phyloP scores from a whole-genome alignment of 345 rosid genomes.

The Brassica carinata region DNA sequence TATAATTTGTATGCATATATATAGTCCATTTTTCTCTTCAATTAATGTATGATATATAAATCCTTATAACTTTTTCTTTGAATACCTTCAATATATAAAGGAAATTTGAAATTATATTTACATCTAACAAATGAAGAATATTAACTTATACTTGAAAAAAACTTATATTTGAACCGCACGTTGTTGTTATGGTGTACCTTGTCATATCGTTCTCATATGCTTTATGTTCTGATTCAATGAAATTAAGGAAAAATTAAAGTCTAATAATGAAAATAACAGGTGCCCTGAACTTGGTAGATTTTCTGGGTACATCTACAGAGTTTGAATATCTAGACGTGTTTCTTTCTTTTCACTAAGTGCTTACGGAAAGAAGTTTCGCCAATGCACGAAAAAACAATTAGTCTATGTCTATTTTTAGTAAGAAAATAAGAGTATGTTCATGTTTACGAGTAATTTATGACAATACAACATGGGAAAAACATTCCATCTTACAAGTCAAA shows the following conservation, averaged over 20 bases:
- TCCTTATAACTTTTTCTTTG: background rate
- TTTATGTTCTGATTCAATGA: slow-evolving; percentile 9
- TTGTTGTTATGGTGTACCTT: slow-evolving; percentile 17
- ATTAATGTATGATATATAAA: background rate
- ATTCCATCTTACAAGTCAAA: slow-evolving; percentile 19
- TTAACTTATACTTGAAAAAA: background rate
- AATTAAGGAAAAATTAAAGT: slow-evolving; percentile 8
- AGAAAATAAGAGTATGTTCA: background rate
- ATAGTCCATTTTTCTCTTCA: background rate
- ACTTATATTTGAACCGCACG: slow-evolving; percentile 3
- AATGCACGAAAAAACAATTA: slow-evolving; percentile 30
- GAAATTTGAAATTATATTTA: background rate
- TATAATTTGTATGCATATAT: background rate
- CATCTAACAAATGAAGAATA: background rate
- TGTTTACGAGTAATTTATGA: slow-evolving; percentile 12
- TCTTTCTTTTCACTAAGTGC: slow-evolving; percentile 30
- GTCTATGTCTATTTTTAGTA: slow-evolving; percentile 11
- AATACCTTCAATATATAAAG: background rate
- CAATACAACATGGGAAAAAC: slow-evolving; percentile 10
- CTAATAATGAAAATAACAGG: slow-evolving; percentile 42
- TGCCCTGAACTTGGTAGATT: slow-evolving; percentile 26
- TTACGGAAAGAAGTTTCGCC: slow-evolving; percentile 27
- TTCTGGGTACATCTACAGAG: background rate
- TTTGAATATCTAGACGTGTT: slow-evolving; percentile 40
- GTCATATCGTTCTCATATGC: background rate